Conservation (phyloP, 163 green algal genomes). For the Scenedesmus sp. region DNA sequence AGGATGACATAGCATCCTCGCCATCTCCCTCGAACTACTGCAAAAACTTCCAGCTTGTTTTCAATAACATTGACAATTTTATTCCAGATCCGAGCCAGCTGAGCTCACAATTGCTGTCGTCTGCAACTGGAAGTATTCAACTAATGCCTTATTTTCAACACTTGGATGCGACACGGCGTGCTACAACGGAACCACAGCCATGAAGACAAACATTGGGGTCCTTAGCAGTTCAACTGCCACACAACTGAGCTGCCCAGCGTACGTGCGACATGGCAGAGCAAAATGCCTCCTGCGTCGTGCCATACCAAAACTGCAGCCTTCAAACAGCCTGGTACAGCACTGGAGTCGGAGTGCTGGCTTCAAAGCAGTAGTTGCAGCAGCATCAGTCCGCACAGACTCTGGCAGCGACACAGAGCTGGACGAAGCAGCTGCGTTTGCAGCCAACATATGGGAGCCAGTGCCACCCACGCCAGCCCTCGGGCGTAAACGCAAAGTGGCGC, state of each 20-base stretch:
- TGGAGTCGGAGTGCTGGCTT: neutral
- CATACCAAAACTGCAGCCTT: no score
- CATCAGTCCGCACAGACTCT: neutral
- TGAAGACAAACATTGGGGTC: neutral
- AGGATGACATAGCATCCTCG: no score
- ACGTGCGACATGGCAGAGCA: neutral
- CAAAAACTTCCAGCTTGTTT: no score
- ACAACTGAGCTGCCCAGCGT: neutral
- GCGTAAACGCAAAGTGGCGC: conserved; percentile 37
- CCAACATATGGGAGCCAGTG: conserved; percentile 38
- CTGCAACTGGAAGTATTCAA: neutral
- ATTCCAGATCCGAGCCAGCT: neutral
- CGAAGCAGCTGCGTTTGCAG: neutral
- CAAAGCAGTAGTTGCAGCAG: neutral
- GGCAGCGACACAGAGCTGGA: neutral
- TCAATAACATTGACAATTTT: no score
- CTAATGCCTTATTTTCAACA: neutral
- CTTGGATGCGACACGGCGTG: neutral
- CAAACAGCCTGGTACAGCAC: neutral
- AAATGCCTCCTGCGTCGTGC: neutral
- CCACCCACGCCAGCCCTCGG: conserved; percentile 37
- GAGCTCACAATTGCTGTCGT: neutral
- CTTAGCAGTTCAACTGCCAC: conserved; percentile 9
- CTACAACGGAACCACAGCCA: neutral
- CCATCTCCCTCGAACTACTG: no score